Conservation (phyloP, 768 basidiomycete species). For the Lentinula lateritia region DNA sequence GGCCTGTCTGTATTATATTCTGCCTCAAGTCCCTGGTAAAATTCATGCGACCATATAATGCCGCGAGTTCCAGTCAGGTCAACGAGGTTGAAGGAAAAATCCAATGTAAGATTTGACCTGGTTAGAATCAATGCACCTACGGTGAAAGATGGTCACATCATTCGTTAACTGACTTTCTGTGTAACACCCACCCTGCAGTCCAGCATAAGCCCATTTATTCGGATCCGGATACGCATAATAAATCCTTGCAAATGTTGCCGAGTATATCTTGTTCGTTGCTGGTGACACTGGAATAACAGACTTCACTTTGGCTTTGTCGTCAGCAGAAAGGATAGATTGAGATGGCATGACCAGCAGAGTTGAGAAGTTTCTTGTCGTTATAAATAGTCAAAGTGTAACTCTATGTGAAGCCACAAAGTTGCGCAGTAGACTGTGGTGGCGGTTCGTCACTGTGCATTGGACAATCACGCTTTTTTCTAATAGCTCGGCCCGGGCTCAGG, state of each 20-base stretch:
- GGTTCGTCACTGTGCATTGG: too few species aligned
- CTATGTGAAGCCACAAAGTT: too few species aligned
- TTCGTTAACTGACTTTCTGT: not conserved
- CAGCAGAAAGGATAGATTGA: constrained; percentile 59
- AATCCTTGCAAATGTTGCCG: constrained; percentile 78
- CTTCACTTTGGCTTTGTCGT: constrained; percentile 79
- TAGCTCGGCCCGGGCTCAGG: too few species aligned
- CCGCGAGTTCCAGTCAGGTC: constrained; percentile 82
- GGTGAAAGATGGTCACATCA: not conserved
- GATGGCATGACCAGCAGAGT: constrained; percentile 50
- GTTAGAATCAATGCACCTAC: constrained; percentile 59
- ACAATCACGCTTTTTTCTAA: too few species aligned
- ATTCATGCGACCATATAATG: constrained; percentile 89
- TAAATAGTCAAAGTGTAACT: too few species aligned
- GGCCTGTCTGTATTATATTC: constrained; percentile 72
- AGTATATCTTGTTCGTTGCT: constrained; percentile 63
- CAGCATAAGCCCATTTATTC: constrained; percentile 78
- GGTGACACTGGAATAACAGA: constrained; percentile 44
- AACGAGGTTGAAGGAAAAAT: constrained; percentile 69
- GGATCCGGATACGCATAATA: constrained; percentile 86
- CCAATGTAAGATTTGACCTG: constrained; percentile 50
- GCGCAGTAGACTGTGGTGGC: too few species aligned
- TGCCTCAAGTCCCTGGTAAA: constrained; percentile 70
- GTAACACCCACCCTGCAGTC: constrained; percentile 62
- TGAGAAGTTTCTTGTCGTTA: too few species aligned